Evolutionary conservation across 805 yeast species (phyloP).

Genomic region (Metschnikowia cerradonensis): DNA sequence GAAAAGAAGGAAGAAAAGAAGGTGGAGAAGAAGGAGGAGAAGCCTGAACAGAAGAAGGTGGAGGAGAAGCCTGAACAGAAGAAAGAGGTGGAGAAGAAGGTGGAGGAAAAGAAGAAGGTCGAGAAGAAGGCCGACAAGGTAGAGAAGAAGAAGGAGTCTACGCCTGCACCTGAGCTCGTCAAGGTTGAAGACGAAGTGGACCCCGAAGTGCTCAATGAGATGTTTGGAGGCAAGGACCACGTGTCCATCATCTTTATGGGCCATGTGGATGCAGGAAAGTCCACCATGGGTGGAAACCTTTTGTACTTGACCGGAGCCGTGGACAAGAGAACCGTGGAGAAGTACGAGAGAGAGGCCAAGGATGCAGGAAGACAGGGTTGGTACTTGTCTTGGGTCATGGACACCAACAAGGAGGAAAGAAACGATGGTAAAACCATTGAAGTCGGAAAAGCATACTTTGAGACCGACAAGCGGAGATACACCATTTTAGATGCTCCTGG

Average conservation of each 20-base stretch:
- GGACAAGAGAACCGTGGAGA: constrained; percentile 97
- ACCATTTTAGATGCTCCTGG: constrained; percentile 99
- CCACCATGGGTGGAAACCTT: constrained; percentile 98
- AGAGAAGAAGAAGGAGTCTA: constrained; percentile 17
- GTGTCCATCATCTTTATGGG: constrained; percentile 98
- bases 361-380: constrained; percentile 99
- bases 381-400: constrained; percentile 99
- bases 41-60: constrained; percentile 6
- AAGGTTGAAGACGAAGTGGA: constrained; percentile 79
- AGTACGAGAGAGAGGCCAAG: constrained; percentile 96
- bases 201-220: constrained; percentile 80
- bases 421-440: constrained; percentile 98
- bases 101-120: not conserved
- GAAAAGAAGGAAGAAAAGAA: constrained; percentile 15
- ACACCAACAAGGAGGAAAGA: constrained; percentile 98
- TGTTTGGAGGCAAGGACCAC: constrained; percentile 98
- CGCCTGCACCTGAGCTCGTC: constrained; percentile 31
- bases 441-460: constrained; percentile 96
- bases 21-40: constrained; percentile 13
- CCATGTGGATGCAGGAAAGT: constrained; percentile 99
- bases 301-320: constrained; percentile 93
- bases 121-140: constrained; percentile 8
- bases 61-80: constrained; percentile 6
- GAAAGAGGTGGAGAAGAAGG: constrained; percentile 6
- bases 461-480: constrained; percentile 96